Conservation (phyloP, 148 eudicot genomes). For the Beta vulgaris region DNA sequence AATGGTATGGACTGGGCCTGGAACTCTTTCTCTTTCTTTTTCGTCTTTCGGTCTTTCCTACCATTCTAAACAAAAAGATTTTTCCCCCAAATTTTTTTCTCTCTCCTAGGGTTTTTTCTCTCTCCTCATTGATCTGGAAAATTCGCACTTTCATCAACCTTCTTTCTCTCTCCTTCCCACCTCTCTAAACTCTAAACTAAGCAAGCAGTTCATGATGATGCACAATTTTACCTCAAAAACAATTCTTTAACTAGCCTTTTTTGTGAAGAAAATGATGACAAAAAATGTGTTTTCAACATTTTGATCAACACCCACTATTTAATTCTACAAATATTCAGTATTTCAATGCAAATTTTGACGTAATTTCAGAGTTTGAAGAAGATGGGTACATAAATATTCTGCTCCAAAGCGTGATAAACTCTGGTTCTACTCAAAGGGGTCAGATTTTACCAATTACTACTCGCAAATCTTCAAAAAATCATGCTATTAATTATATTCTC, state of each 20-base stretch:
- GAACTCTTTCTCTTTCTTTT: no score
- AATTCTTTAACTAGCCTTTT: conserved; percentile 23
- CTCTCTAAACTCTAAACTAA: not conserved
- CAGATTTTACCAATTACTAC: no score
- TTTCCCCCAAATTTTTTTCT: no score
- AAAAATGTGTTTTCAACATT: not conserved
- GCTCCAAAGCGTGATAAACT: conserved; percentile 23
- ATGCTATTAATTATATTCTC: conserved; percentile 24
- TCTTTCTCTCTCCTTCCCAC: not conserved
- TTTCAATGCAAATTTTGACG: not conserved
- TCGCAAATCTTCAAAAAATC: not conserved
- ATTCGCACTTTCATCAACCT: not conserved
- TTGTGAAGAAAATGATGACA: conserved; percentile 20
- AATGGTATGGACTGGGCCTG: no score
- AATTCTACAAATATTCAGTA: not conserved
- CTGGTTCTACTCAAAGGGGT: not conserved
- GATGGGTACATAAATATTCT: conserved; percentile 27
- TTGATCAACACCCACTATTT: not conserved
- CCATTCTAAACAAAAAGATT: no score
- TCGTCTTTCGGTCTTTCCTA: no score
- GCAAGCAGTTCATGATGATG: not conserved
- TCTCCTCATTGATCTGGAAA: no score
- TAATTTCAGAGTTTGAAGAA: conserved; percentile 18
- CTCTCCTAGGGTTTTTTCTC: no score
- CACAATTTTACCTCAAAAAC: not conserved